phyloP scores from a whole-genome alignment of 116 monocot species.

The Posidonia oceanica region DNA sequence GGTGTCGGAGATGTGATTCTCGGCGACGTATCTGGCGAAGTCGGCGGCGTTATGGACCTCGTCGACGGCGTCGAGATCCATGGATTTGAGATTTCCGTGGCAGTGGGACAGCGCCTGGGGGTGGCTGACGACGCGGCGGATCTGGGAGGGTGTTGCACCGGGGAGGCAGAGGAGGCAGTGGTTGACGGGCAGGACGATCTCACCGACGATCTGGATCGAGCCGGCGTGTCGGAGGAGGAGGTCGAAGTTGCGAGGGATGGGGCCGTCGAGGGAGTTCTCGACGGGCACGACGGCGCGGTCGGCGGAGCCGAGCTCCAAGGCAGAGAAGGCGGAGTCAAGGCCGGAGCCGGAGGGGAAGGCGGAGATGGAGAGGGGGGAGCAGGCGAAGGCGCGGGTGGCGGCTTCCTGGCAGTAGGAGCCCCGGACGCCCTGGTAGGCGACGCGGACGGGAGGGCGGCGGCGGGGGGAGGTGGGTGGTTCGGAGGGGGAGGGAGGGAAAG shows the following conservation, averaged over 20 bases:
- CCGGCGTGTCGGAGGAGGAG: conserved; percentile 57
- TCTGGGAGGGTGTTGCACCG: conserved; percentile 15
- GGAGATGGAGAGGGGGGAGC: neutral
- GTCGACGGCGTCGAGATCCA: conserved; percentile 29
- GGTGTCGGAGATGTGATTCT: conserved; percentile 37
- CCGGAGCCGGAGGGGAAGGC: conserved; percentile 30
- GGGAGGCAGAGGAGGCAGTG: conserved; percentile 60
- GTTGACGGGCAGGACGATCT: conserved; percentile 62
- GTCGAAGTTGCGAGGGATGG: conserved; percentile 63
- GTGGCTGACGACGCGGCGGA: conserved; percentile 53
- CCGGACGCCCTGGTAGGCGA: conserved; percentile 51
- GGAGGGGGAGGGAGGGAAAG: neutral
- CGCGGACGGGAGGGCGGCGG: conserved; percentile 26
- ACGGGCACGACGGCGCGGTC: conserved; percentile 63
- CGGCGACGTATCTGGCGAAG: conserved; percentile 15
- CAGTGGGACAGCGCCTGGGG: conserved; percentile 23
- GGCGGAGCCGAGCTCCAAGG: conserved; percentile 38
- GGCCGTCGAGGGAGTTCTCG: conserved; percentile 74
- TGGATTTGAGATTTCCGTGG: conserved; percentile 23
- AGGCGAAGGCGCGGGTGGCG: conserved; percentile 24
- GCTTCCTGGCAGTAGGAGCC: conserved; percentile 75
- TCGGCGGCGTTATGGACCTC: conserved; percentile 25
- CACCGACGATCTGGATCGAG: conserved; percentile 36
- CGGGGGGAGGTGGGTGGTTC: neutral
- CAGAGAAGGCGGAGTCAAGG: conserved; percentile 58